Conservation (phyloP, 2,329 filamentous ascomycete species). For the Myriosclerotinia duriaeana region DNA sequence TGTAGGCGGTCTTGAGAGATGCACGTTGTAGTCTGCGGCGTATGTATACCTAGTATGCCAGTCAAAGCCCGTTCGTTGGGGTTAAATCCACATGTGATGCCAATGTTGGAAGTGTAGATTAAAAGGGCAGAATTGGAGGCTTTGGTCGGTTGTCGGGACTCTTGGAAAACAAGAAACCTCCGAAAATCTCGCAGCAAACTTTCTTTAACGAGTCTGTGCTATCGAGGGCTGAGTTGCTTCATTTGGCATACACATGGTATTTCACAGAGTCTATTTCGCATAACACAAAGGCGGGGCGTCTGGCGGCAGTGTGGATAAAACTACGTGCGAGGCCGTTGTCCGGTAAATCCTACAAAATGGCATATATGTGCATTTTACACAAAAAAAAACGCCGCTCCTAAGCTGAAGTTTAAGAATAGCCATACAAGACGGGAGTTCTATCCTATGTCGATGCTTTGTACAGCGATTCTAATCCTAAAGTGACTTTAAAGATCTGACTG, state of each 20-base stretch:
- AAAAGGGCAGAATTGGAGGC: background rate
- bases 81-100: background rate
- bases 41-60: background rate
- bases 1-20: background rate
- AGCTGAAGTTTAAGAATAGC: background rate
- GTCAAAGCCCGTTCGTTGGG: background rate
- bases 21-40: background rate
- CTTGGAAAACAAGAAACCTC: background rate
- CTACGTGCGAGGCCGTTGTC: background rate
- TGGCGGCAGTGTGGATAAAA: background rate
- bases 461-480: background rate
- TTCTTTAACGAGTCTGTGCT: background rate
- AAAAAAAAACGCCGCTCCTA: background rate
- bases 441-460: background rate
- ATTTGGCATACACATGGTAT: background rate
- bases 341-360: background rate
- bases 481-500: background rate
- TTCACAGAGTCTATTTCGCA: no score
- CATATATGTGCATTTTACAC: background rate
- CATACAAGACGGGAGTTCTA: background rate
- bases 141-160: background rate
- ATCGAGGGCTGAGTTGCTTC: background rate
- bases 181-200: background rate
- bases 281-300: background rate
- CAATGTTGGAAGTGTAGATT: background rate